Percentiles rank a stretch among this genome's conserved stretches.
Conservation (phyloP, 2,329 filamentous ascomycete genomes). For the Verticillium zaregamsianum region DNA sequence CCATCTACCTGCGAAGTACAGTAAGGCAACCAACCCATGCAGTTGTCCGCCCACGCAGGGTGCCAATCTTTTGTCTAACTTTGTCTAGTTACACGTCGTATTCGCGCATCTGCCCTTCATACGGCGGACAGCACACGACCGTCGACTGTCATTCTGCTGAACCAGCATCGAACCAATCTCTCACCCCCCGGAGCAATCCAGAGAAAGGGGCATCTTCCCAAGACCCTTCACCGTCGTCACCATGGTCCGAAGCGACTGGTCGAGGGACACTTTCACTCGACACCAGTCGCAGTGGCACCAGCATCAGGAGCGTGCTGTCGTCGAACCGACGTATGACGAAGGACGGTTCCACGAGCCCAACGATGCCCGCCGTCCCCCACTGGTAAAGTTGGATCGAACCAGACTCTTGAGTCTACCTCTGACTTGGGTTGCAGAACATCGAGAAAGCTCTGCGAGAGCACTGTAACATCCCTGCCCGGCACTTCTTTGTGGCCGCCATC, state of each 20-base stretch:
- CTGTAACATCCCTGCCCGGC: constrained; percentile 45
- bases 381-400: constrained; percentile 5
- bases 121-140: not conserved
- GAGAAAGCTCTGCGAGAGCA: constrained; percentile 46
- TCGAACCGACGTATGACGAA: constrained; percentile 8
- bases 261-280: constrained; percentile 33
- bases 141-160: not conserved
- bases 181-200: not conserved
- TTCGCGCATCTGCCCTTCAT: constrained; percentile 1
- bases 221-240: not conserved
- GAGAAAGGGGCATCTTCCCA: not conserved
- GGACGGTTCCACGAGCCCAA: constrained; percentile 9
- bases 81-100: constrained; percentile 10
- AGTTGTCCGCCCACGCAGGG: not conserved
- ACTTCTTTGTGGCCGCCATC: constrained; percentile 49
- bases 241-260: constrained; percentile 24
- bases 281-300: constrained; percentile 23
- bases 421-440: constrained; percentile 35
- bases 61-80: constrained; percentile 5
- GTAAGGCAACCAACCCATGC: not conserved
- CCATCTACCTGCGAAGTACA: not conserved
- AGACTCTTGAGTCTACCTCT: not conserved
- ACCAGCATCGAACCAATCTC: not conserved
- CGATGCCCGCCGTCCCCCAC: constrained; percentile 11
- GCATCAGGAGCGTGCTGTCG: constrained; percentile 18